Evolutionary conservation across 106 monocot species (phyloP).

Genomic region (Platanthera zijinensis): DNA sequence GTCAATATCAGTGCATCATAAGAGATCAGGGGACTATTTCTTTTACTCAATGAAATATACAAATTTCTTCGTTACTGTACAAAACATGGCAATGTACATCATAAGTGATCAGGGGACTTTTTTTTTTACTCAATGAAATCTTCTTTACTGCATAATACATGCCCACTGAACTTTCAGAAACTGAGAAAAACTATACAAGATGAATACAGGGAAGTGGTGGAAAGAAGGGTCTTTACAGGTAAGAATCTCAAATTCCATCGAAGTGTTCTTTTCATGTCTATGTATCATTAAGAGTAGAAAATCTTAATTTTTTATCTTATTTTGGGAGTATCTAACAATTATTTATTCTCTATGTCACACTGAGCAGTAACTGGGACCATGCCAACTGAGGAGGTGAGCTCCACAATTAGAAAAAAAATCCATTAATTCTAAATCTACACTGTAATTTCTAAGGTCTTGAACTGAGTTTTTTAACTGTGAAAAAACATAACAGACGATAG

Average conservation of each 20-base stretch:
- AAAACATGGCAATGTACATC: too few species aligned
- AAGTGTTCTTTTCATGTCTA: not conserved
- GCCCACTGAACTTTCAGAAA: conserved; percentile 14
- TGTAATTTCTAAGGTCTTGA: not conserved
- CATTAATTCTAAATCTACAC: not conserved
- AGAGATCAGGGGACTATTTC: too few species aligned
- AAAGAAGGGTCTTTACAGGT: conserved; percentile 62
- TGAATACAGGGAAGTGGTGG: conserved; percentile 54
- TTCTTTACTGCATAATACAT: not conserved
- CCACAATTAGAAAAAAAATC: not conserved
- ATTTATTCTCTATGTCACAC: not conserved
- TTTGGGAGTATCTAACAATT: not conserved
- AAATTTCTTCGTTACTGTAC: too few species aligned
- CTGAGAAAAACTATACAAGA: conserved; percentile 47
- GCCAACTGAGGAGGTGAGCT: conserved; percentile 48
- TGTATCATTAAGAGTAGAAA: not conserved
- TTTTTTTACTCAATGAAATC: not conserved
- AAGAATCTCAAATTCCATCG: not conserved
- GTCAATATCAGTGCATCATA: too few species aligned
- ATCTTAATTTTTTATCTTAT: not conserved
- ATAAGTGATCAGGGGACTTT: too few species aligned
- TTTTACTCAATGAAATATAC: too few species aligned
- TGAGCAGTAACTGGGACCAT: conserved; percentile 46
- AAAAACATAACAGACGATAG: conserved; percentile 28
- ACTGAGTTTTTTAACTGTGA: not conserved